phyloP scores from a whole-genome alignment of 768 basidiomycete species.

The Suillus tomentosus region DNA sequence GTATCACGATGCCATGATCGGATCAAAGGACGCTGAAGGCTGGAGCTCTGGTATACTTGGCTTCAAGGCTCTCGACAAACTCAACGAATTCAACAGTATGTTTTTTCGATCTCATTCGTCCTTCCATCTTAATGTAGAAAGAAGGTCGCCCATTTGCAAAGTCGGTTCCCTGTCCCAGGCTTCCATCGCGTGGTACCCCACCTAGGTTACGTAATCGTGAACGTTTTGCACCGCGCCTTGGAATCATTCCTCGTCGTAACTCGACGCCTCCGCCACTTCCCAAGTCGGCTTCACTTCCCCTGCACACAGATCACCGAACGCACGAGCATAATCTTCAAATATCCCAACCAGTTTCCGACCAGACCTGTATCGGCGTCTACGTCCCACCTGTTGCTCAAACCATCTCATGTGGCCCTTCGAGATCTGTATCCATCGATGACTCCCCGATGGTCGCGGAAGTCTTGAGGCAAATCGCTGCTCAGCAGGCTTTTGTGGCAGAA shows the following conservation, averaged over 20 bases:
- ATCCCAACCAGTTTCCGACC: conserved; percentile 29
- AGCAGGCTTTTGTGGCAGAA: conserved; percentile 64
- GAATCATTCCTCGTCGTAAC: conserved; percentile 49
- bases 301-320: conserved; percentile 56
- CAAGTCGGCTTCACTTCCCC: conserved; percentile 76
- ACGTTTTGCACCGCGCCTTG: conserved; percentile 47
- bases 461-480: conserved; percentile 66
- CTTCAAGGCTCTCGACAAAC: conserved; percentile 71
- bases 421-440: conserved; percentile 48
- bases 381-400: conserved; percentile 28
- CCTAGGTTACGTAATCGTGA: conserved; percentile 61
- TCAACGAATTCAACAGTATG: conserved; percentile 69
- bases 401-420: conserved; percentile 26
- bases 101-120: conserved; percentile 12
- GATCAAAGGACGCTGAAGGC: conserved; percentile 68
- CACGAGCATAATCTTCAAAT: conserved; percentile 29
- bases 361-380: conserved; percentile 29
- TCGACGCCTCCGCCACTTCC: conserved; percentile 84
- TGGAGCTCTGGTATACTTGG: conserved; percentile 78
- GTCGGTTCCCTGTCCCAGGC: conserved; percentile 46
- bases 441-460: conserved; percentile 75
- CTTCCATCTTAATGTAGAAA: neutral
- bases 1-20: conserved; percentile 68
- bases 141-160: conserved; percentile 56
- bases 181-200: conserved; percentile 48